These are phyloP conservation scores for Rauvolfia tetraphylla DNA, from an alignment of 257 asterid genomes.

Conservation along the genomic window DNA sequence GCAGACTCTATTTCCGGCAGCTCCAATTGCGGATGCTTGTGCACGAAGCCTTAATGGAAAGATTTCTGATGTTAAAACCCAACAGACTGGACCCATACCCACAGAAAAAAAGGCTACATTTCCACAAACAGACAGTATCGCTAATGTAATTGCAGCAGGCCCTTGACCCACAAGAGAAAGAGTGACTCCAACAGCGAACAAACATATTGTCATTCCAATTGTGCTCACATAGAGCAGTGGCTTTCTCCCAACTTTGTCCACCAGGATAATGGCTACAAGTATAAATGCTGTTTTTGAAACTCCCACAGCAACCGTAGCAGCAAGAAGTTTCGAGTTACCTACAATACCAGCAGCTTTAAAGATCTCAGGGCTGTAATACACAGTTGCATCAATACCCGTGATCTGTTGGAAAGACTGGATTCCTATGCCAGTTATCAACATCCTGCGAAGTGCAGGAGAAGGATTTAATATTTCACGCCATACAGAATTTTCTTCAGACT, in stretches of 20 bases:
- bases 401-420: constrained; percentile 86
- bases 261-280: constrained; percentile 61
- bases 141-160: constrained; percentile 35
- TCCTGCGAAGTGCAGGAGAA: constrained; percentile 61
- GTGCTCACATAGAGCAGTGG: constrained; percentile 88
- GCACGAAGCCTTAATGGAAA: constrained; percentile 80
- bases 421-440: constrained; percentile 84
- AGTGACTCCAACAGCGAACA: constrained; percentile 48
- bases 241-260: constrained; percentile 79
- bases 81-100: constrained; percentile 86
- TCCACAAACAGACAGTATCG: constrained; percentile 63
- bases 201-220: constrained; percentile 77
- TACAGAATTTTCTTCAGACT: constrained; percentile 46
- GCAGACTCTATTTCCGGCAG: constrained; percentile 83
- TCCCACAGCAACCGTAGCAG: constrained; percentile 92
- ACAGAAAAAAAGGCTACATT: constrained; percentile 87
- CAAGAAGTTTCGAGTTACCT: constrained; percentile 62
- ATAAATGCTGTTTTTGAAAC: constrained; percentile 67
- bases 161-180: constrained; percentile 50
- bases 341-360: constrained; percentile 67
- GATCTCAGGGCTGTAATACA: constrained; percentile 86
- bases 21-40: constrained; percentile 89
- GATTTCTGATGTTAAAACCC: constrained; percentile 89
- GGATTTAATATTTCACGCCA: constrained; percentile 75
- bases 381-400: constrained; percentile 91